Evolutionary conservation across 1,284 basidiomycete species (phyloP).

Genomic region (Cryptococcus hybrid): DNA sequence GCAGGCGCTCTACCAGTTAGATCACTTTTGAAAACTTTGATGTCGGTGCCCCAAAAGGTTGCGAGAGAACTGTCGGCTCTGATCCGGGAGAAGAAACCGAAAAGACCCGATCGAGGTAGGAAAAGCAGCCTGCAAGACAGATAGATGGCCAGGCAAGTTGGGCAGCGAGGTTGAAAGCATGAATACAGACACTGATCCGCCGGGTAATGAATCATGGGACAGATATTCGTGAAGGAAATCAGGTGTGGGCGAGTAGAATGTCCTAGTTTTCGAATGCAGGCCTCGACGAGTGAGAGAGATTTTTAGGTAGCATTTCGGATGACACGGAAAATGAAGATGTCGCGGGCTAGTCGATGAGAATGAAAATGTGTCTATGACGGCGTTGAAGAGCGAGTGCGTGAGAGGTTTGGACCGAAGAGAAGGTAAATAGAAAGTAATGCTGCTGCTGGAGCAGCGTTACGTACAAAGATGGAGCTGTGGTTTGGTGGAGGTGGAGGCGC

Average conservation of each 20-base stretch:
- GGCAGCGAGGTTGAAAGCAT: conserved; percentile 35
- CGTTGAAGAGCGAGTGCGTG: too few species aligned
- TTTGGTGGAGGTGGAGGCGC: too few species aligned
- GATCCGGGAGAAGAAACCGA: conserved; percentile 14
- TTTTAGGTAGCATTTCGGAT: neutral
- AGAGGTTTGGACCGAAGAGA: too few species aligned
- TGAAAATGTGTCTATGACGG: neutral
- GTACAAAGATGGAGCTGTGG: too few species aligned
- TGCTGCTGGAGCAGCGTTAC: too few species aligned
- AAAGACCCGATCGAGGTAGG: conserved; percentile 31
- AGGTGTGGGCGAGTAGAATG: conserved; percentile 29
- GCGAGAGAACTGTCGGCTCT: conserved; percentile 31
- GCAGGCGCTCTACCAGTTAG: conserved; percentile 31
- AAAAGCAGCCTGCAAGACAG: conserved; percentile 14
- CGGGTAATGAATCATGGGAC: conserved; percentile 1
- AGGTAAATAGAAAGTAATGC: too few species aligned
- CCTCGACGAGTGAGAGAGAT: neutral
- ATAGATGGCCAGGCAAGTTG: conserved; percentile 19
- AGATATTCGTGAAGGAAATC: conserved; percentile 15
- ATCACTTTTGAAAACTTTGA: conserved; percentile 18
- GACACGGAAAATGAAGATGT: too few species aligned
- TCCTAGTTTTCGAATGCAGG: conserved; percentile 19
- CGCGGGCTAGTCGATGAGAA: too few species aligned
- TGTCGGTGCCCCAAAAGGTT: conserved; percentile 19
- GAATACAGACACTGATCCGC: conserved; percentile 21